Evolutionary conservation across 1,284 basidiomycete genomes (phyloP).

Genomic region (Heterobasidion parviporum): DNA sequence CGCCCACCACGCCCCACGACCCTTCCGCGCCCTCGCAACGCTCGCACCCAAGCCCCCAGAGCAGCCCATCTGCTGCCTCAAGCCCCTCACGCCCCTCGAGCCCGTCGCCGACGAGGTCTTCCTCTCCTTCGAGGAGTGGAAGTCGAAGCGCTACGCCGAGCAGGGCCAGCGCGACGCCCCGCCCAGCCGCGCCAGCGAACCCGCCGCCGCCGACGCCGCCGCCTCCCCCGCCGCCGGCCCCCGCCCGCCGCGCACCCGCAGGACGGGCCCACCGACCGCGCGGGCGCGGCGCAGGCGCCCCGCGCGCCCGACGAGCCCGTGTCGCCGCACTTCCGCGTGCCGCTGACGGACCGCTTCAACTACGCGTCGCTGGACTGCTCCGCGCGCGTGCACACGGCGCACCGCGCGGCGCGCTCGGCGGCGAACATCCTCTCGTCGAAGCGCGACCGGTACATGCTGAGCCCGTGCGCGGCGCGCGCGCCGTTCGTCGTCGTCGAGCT

Average conservation of each 20-base stretch:
- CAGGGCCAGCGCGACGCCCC: conserved; percentile 16
- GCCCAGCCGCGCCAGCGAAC: conserved; percentile 10
- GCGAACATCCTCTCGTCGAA: conserved; percentile 83
- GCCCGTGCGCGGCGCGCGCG: conserved; percentile 68
- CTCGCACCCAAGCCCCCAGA: conserved; percentile 39
- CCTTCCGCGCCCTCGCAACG: conserved; percentile 47
- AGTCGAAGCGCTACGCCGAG: conserved; percentile 50
- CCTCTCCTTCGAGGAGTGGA: conserved; percentile 89
- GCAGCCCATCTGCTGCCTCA: conserved; percentile 59
- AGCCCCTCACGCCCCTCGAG: conserved; percentile 40
- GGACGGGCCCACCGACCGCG: conserved; percentile 10
- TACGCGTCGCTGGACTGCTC: conserved; percentile 93
- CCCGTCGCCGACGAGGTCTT: conserved; percentile 55
- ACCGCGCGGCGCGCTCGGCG: conserved; percentile 78
- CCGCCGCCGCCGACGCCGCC: neutral
- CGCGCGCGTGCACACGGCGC: conserved; percentile 82
- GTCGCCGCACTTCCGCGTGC: conserved; percentile 58
- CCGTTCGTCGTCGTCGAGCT: conserved; percentile 94
- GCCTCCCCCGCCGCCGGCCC: neutral
- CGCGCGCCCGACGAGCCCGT: conserved; percentile 17
- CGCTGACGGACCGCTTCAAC: conserved; percentile 79
- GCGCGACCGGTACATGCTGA: conserved; percentile 95
- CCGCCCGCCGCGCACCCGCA: conserved; percentile 2
- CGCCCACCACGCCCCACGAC: conserved; percentile 43
- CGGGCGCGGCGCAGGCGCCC: conserved; percentile 5